These are phyloP conservation scores for Tricholoma matsutake DNA, from an alignment of 768 basidiomycete species.

Conservation along the genomic window DNA sequence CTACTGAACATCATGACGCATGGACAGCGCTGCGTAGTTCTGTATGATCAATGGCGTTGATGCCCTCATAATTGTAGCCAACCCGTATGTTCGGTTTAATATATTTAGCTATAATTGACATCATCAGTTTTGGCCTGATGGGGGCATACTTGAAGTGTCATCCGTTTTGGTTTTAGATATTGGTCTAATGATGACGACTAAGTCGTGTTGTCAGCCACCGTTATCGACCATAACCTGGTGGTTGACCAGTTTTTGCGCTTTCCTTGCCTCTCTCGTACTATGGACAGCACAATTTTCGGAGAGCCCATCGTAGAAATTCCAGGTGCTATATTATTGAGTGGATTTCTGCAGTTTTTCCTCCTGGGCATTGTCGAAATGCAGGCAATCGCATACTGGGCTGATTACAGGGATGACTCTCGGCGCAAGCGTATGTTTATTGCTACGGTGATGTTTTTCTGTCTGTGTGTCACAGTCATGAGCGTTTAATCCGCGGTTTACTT, in stretches of 20 bases:
- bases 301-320: conserved; percentile 28
- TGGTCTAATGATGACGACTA: no score
- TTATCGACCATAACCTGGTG: not conserved
- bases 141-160: not conserved
- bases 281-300: conserved; percentile 23
- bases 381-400: conserved; percentile 38
- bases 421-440: conserved; percentile 40
- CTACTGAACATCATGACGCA: conserved; percentile 42
- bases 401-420: conserved; percentile 42
- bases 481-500: not conserved
- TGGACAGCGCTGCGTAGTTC: conserved; percentile 42
- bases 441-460: conserved; percentile 35
- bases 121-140: not conserved
- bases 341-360: conserved; percentile 46
- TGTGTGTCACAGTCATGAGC: conserved; percentile 28
- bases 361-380: conserved; percentile 42
- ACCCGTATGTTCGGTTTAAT: conserved; percentile 2
- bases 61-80: not conserved
- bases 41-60: conserved; percentile 6
- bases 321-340: conserved; percentile 43
- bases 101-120: not conserved
- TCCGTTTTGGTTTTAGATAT: not conserved
- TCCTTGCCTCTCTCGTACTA: conserved; percentile 7
- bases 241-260: not conserved
- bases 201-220: not conserved